Conservation (phyloP, 1,284 basidiomycete genomes). For the Bondarzewia mesenterica region DNA sequence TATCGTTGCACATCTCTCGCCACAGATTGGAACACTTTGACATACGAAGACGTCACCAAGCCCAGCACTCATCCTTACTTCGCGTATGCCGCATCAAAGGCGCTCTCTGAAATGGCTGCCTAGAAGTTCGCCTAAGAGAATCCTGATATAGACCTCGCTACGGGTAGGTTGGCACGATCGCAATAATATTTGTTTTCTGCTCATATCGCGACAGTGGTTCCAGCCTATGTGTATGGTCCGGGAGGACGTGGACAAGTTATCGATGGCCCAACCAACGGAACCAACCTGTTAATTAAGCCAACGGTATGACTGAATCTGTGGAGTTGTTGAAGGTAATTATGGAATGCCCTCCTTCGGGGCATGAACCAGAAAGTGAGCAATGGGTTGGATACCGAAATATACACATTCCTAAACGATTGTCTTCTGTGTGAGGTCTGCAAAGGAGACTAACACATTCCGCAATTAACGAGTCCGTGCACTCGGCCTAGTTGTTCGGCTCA, state of each 20-base stretch:
- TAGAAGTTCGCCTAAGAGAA: conserved; percentile 17
- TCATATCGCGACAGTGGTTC: not conserved
- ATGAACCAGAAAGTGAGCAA: too few species aligned
- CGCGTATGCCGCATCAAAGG: conserved; percentile 17
- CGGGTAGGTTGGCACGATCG: conserved; percentile 4
- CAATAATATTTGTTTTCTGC: too few species aligned
- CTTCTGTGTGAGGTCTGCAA: too few species aligned
- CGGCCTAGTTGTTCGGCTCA: too few species aligned
- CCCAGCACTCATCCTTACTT: not conserved
- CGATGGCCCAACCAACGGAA: not conserved
- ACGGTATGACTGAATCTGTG: too few species aligned
- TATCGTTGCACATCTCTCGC: not conserved
- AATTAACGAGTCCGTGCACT: too few species aligned
- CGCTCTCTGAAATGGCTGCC: conserved; percentile 15
- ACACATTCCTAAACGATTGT: too few species aligned
- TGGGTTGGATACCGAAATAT: too few species aligned
- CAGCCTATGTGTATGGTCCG: not conserved
- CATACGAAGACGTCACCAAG: conserved; percentile 6
- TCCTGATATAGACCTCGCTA: conserved; percentile 14
- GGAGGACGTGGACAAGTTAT: not conserved
- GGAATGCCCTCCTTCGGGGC: not conserved
- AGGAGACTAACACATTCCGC: too few species aligned
- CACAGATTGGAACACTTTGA: conserved; percentile 4
- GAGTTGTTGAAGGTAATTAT: not conserved
- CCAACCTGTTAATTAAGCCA: not conserved